phyloP scores from a whole-genome alignment of 352 stramenopile species.

The Pythium periplocum region DNA sequence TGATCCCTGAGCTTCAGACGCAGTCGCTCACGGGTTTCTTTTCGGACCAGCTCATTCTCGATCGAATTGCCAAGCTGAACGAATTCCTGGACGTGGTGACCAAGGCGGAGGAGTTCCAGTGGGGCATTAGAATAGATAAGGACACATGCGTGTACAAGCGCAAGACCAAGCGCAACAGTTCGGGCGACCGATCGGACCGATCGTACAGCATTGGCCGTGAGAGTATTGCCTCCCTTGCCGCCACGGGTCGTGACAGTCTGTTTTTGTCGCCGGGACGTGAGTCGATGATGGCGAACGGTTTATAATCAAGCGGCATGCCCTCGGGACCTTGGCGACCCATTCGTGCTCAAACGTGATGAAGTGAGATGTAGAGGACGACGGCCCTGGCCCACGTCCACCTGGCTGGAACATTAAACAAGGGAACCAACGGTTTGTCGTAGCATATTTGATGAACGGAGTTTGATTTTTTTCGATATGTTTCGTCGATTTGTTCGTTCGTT shows the following conservation, averaged over 20 bases:
- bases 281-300: constrained; percentile 57
- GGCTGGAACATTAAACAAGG: background rate
- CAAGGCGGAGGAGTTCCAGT: constrained; percentile 83
- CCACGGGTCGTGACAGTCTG: constrained; percentile 73
- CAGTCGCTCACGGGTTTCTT: constrained; percentile 79
- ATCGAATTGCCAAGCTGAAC: constrained; percentile 83
- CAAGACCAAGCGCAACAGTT: constrained; percentile 60
- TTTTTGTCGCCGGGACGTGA: constrained; percentile 35
- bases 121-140: constrained; percentile 88
- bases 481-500: background rate
- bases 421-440: constrained; percentile 2
- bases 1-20: constrained; percentile 80
- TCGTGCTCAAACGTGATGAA: background rate
- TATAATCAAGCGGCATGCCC: constrained; percentile 11
- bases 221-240: constrained; percentile 74
- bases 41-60: constrained; percentile 81
- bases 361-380: too few relatives aligned
- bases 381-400: too few relatives aligned
- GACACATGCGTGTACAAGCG: constrained; percentile 87
- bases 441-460: constrained; percentile 7
- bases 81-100: constrained; percentile 84
- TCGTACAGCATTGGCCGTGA: constrained; percentile 58
- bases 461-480: constrained; percentile 14
- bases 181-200: constrained; percentile 26
- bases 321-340: background rate